phyloP scores from a whole-genome alignment of 352 stramenopile genomes.

The Lagenidium giganteum region DNA sequence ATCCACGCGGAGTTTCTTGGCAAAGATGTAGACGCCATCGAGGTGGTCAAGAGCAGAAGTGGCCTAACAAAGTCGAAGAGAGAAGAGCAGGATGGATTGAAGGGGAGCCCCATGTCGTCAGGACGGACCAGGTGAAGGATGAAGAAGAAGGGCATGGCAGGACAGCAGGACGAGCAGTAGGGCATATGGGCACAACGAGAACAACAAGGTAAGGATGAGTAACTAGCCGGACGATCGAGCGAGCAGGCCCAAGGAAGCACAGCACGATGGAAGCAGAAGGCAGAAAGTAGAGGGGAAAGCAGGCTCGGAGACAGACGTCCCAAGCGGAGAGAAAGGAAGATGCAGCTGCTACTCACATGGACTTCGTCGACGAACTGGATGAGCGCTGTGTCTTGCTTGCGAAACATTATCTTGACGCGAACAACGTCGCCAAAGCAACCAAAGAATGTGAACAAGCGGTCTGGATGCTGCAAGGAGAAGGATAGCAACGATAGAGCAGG shows the following conservation, averaged over 20 bases:
- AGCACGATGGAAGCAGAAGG: not conserved
- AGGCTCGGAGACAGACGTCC: not conserved
- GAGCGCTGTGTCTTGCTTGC: constrained; percentile 63
- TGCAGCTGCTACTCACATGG: constrained; percentile 32
- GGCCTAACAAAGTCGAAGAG: constrained; percentile 18
- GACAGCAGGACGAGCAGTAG: constrained; percentile 1
- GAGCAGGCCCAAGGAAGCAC: not conserved
- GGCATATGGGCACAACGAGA: no score
- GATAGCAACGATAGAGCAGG: not conserved
- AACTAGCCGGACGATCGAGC: not conserved
- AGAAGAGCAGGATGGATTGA: not conserved
- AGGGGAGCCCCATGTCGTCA: no score
- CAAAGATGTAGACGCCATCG: constrained; percentile 56
- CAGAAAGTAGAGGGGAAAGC: no score
- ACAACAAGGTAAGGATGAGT: no score
- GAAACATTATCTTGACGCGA: constrained; percentile 79
- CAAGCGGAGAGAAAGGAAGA: not conserved
- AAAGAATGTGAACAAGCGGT: constrained; percentile 70
- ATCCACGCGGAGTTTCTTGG: constrained; percentile 67
- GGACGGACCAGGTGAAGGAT: no score
- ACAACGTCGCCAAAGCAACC: constrained; percentile 71
- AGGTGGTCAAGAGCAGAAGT: constrained; percentile 60
- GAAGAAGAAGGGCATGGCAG: not conserved
- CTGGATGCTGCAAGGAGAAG: constrained; percentile 25
- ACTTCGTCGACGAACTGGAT: constrained; percentile 67